Conservation (phyloP, 73 alveolate species). For the Paramecium octaurelia region DNA sequence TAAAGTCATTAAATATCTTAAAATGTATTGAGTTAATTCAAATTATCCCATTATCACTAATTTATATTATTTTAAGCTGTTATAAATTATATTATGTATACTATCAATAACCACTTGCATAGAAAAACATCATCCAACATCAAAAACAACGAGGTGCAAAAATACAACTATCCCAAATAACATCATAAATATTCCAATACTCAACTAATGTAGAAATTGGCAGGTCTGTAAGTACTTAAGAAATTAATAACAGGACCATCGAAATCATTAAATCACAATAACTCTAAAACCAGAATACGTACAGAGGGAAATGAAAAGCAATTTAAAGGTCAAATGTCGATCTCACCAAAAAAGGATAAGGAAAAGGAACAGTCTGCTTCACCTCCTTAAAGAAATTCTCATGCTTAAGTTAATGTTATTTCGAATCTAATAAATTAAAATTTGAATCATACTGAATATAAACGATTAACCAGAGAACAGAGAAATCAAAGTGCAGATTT, state of each 20-base stretch:
- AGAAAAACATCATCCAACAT: not conserved
- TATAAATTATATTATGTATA: not conserved
- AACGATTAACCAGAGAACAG: not conserved
- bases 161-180: not conserved
- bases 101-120: not conserved
- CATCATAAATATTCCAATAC: not conserved
- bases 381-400: not conserved
- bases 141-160: not conserved
- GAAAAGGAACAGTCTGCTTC: not conserved
- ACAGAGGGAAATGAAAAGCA: not conserved
- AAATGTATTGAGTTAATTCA: not conserved
- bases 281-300: not conserved
- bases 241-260: not conserved
- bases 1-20: not conserved
- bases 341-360: not conserved
- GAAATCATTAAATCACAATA: not conserved
- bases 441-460: slow-evolving; percentile 7
- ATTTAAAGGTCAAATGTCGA: not conserved
- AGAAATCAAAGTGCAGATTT: slow-evolving; percentile 6
- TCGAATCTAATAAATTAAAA: not conserved
- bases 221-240: not conserved
- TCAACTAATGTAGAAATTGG: not conserved
- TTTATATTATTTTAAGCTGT: slow-evolving; percentile 9
- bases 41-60: not conserved
- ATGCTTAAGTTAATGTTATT: not conserved